Conservation (phyloP, 2,329 filamentous ascomycete species). For the Thelonectria rubi region DNA sequence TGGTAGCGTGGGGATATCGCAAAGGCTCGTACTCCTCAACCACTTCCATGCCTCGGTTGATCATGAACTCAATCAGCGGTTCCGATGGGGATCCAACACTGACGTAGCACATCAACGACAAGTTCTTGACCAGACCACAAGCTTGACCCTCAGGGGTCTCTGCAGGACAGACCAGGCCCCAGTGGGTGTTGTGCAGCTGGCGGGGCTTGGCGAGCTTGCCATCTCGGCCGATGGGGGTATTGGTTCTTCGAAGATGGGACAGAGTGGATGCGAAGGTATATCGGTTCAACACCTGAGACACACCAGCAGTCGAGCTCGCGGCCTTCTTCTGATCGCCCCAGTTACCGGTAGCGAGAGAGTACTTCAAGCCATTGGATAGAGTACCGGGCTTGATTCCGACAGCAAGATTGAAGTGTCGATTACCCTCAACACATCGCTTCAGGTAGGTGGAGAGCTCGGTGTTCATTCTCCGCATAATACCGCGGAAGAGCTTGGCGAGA, state of each 20-base stretch:
- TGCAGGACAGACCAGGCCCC: constrained; percentile 95
- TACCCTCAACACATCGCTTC: constrained; percentile 89
- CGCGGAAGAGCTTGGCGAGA: constrained; percentile 94
- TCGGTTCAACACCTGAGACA: constrained; percentile 96
- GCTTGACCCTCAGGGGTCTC: constrained; percentile 98
- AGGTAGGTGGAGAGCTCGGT: constrained; percentile 91
- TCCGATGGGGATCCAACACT: constrained; percentile 92
- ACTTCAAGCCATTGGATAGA: constrained; percentile 92
- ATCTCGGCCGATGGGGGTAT: constrained; percentile 96
- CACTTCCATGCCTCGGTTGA: constrained; percentile 93
- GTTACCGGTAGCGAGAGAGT: constrained; percentile 96
- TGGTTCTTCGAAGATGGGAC: constrained; percentile 95
- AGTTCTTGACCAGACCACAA: constrained; percentile 96
- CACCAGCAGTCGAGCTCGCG: constrained; percentile 91
- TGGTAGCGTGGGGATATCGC: constrained; percentile 89
- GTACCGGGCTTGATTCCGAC: constrained; percentile 92
- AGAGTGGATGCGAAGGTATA: constrained; percentile 97
- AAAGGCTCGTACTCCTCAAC: constrained; percentile 93
- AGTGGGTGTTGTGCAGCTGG: constrained; percentile 98
- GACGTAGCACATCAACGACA: constrained; percentile 98
- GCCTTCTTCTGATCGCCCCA: constrained; percentile 99
- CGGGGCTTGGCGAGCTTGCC: constrained; percentile 98
- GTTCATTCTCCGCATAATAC: constrained; percentile 89
- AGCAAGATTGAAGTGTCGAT: constrained; percentile 87
- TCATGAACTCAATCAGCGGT: constrained; percentile 94